Conservation (phyloP, 2,329 filamentous ascomycete species). For the Ophiostoma ulmi region DNA sequence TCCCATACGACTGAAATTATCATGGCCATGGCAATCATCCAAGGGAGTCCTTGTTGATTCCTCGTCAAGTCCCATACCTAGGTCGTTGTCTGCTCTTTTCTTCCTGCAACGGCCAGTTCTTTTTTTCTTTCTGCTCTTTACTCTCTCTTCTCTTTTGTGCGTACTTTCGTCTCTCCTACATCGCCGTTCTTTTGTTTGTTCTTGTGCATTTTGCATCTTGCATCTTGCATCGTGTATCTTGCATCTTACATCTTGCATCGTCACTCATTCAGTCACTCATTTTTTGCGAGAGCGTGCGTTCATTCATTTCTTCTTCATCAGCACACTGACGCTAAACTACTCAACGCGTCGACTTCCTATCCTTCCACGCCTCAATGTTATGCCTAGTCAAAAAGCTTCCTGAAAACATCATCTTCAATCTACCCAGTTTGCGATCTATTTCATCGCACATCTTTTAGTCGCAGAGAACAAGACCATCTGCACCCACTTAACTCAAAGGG, state of each 20-base stretch:
- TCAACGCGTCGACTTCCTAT: background rate
- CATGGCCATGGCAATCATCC: conserved; percentile 19
- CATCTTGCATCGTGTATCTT: background rate
- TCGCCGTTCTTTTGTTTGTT: conserved; percentile 9
- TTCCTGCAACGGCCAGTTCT: background rate
- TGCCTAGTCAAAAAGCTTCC: background rate
- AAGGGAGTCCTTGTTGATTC: conserved; percentile 21
- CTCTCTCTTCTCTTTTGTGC: conserved; percentile 8
- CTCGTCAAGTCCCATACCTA: conserved; percentile 11
- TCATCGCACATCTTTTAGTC: background rate
- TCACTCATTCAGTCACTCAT: conserved; percentile 14
- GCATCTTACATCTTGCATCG: background rate
- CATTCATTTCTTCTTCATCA: background rate
- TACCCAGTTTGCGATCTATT: background rate
- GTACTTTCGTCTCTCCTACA: background rate
- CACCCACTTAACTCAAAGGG: background rate
- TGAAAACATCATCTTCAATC: background rate
- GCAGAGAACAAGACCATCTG: background rate
- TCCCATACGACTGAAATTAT: conserved; percentile 14
- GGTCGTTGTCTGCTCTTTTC: conserved; percentile 12
- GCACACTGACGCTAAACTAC: background rate
- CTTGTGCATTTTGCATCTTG: background rate
- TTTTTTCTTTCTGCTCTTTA: conserved; percentile 7
- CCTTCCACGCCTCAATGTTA: background rate
- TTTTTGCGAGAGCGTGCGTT: conserved; percentile 7